Base-by-base conservation (phyloP, 345 rosid species). In the Microthlaspi erraticum region DNA sequence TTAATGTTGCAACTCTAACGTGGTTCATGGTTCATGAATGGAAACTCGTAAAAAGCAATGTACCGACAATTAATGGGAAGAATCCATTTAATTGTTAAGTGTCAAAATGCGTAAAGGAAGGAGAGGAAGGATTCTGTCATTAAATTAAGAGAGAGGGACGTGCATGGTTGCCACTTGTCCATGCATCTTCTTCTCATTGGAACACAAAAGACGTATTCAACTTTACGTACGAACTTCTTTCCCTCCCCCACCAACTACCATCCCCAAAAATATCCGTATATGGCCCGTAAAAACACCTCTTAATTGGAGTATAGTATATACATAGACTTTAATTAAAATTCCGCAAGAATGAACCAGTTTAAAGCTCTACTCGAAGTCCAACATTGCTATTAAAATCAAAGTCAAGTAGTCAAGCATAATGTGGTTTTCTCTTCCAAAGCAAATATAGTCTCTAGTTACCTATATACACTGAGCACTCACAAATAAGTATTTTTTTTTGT, bases 101-200 rank as follows among this genome's bases (percentile, higher is more conserved):
- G 10, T 32, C 2, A 69, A 57, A 59, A n/a, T 41, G 62, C 41
- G 57, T 44, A 54, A 63, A 45, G 48, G 6, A 49, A 72, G 42
- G 34, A 51, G 31, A 12, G 61, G 61, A 51, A 33, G 64, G 56
- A 63, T 7, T 53, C 52, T 70, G 11, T 60, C 66, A 60, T 49
- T 49, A 39, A 62, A 31, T 17, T 10, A 10, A 60, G 44, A 64
- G 70, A 66, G 42, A 49, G 9, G 9, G n/a, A 29, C 31, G 34
- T 70, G 74, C 74, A 70, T 70, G 74, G 50, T 20, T 46, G 77
- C 59, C 71, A 72, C 36, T 55, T 64, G 70, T 64, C 55, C 53
- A 50, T 68, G 64, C 55, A 68, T 11, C 17, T 56, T 48, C 58
- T 14, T 45, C 48, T 20, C 26, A 49, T 34, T 64, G 45, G 68